Evolutionary conservation across 2,329 filamentous ascomycete genomes (phyloP), one percentile per base, ranked within the genome.

Genomic region (Colletotrichum aenigma): DNA sequence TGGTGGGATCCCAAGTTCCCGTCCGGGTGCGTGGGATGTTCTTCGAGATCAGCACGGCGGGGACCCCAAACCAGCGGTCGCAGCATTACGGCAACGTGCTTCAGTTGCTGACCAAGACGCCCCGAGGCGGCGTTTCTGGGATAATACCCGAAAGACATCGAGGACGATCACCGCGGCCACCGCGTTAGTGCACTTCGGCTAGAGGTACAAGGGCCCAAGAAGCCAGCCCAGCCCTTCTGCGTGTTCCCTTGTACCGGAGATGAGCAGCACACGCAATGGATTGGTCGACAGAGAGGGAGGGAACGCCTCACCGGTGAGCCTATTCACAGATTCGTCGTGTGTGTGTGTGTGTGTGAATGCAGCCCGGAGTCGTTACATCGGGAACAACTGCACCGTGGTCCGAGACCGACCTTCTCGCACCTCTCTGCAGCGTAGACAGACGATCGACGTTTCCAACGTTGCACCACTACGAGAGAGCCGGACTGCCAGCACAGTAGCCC

Each of bases 21-120:
- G 74, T 55, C 70, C 65, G 60, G 74, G 21, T 58, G 65, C 65
- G 58, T 69, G 70, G 74, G 74, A 74, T 65, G 32, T 76, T 75
- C 58, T 74, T 74, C 65, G 74, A 74, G 70, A 76, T 76, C 70
- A 70, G 28, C 74, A 60, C 38, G 61, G 62, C 68, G 24, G 55
- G 58, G 30, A 24, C 34, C 43, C 58, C 38, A 64, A 66, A 43
- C 43, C 56, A 69, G 58, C 60, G 58, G 38, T 58, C 38, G 71
- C 48, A 52, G 71, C 48, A 61, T 30, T 28, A 52, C n/a, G 61
- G 61, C 61, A 74, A 74, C 71, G 52, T 66, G 72, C 38, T 67
- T 52, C 58, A 52, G 7, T 43, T 74, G 67, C 67, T 71, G 61
- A 71, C 72, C 61, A 67, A 71, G 52, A 52, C 26, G 71, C 56